These are phyloP conservation scores for Aspergillus aculeatus DNA, from an alignment of 2,329 filamentous ascomycete genomes.

Conservation along the genomic window DNA sequence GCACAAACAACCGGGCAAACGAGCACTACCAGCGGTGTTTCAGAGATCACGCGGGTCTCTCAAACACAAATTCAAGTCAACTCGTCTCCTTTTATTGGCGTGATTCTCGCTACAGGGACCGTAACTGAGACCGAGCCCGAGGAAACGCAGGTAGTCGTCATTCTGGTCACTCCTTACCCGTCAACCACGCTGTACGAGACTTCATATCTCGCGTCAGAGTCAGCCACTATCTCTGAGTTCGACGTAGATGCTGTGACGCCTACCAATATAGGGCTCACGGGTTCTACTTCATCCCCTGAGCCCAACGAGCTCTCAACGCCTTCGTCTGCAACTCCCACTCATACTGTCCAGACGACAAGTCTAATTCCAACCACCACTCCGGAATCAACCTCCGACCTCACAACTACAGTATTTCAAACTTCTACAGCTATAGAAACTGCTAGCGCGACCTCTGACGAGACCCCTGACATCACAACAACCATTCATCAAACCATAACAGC, in stretches of 20 bases:
- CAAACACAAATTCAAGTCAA: neutral
- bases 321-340: neutral
- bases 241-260: neutral
- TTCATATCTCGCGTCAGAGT: neutral
- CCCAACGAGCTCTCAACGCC: neutral
- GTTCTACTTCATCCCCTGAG: neutral
- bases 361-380: neutral
- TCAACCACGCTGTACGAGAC: slow-evolving; percentile 1
- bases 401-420: neutral
- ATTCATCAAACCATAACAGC: neutral
- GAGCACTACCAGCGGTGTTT: neutral
- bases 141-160: neutral
- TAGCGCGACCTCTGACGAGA: neutral
- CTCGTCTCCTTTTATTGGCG: neutral
- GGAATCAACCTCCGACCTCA: neutral
- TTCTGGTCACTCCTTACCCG: slow-evolving; percentile 8
- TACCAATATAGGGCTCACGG: neutral
- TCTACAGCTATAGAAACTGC: neutral
- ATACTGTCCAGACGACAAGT: neutral
- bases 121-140: neutral
- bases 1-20: neutral
- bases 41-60: neutral
- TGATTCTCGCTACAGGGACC: neutral
- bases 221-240: neutral
- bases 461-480: neutral